Percentiles rank a stretch among this genome's conserved stretches.
Evolutionary conservation across 495 filamentous ascomycete genomes (phyloP).

Genomic region (Saxophila tyrrhenica): DNA sequence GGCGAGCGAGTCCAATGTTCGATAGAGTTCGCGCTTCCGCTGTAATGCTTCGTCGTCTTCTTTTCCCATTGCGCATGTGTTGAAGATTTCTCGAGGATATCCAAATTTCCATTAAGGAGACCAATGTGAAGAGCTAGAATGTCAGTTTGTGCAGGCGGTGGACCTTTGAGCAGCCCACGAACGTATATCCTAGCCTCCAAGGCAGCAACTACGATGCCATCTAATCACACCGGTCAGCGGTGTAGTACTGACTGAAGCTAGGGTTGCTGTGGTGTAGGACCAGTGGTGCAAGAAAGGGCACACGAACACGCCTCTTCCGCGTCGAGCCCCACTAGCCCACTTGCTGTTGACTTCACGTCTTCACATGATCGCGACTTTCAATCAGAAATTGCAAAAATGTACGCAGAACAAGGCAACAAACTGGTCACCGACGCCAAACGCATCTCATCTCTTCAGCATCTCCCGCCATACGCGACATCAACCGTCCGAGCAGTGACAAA

Average conservation of each 20-base stretch:
- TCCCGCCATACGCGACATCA: constrained; percentile 90
- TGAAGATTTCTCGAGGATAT: no score
- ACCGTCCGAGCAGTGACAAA: constrained; percentile 75
- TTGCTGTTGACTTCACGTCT: no score
- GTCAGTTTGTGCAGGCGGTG: neutral
- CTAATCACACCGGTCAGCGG: neutral
- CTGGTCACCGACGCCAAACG: constrained; percentile 67
- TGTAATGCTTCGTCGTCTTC: neutral
- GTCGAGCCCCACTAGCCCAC: no score
- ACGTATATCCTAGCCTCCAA: neutral
- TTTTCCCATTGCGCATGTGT: neutral
- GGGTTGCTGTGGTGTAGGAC: neutral
- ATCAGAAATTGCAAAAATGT: constrained; percentile 63
- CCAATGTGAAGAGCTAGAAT: neutral
- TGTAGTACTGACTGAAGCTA: neutral
- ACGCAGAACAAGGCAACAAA: constrained; percentile 85
- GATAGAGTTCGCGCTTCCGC: constrained; percentile 8
- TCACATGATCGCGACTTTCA: no score
- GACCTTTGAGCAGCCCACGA: neutral
- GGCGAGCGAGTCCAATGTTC: neutral
- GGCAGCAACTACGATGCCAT: neutral
- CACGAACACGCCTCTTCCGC: no score
- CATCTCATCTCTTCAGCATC: constrained; percentile 73
- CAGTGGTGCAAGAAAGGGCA: neutral
- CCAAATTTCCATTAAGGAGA: no score